Evolutionary conservation across 2,329 filamentous ascomycete genomes (phyloP).

Genomic region (Zymoseptoria ardabiliae): DNA sequence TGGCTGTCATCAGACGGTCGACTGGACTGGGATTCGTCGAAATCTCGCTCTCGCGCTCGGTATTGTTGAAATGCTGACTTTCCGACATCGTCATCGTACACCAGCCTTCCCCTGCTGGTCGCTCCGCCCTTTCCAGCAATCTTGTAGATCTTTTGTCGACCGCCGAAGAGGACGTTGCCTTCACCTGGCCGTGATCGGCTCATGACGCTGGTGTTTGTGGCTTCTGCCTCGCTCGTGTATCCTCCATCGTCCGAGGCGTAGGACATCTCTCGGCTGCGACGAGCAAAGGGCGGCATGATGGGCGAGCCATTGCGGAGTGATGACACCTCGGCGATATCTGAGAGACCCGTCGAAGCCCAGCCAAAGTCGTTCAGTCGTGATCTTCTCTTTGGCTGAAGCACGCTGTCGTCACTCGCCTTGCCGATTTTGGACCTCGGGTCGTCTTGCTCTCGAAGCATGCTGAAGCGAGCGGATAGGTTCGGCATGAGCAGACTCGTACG

Average conservation of each 20-base stretch:
- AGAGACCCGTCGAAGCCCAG: constrained; percentile 49
- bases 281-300: constrained; percentile 52
- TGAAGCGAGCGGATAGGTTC: constrained; percentile 87
- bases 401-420: constrained; percentile 92
- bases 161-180: constrained; percentile 89
- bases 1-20: constrained; percentile 23
- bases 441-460: constrained; percentile 92
- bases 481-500: constrained; percentile 94
- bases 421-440: constrained; percentile 82
- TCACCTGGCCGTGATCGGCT: constrained; percentile 72
- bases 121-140: constrained; percentile 50
- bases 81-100: constrained; percentile 84
- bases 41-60: constrained; percentile 49
- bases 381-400: constrained; percentile 72
- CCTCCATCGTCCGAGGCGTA: constrained; percentile 53
- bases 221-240: constrained; percentile 59
- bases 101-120: constrained; percentile 54
- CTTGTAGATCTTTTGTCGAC: constrained; percentile 91
- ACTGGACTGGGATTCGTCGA: constrained; percentile 34
- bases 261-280: constrained; percentile 53
- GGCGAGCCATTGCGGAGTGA: constrained; percentile 57
- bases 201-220: constrained; percentile 67
- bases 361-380: constrained; percentile 71
- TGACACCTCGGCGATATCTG: constrained; percentile 85
- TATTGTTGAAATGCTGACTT: constrained; percentile 77